A percentile compares a stretch with the other conserved stretches of the same genome.
phyloP scores from a whole-genome alignment of 495 filamentous ascomycete species.

The Staphylotrichum longicolle region DNA sequence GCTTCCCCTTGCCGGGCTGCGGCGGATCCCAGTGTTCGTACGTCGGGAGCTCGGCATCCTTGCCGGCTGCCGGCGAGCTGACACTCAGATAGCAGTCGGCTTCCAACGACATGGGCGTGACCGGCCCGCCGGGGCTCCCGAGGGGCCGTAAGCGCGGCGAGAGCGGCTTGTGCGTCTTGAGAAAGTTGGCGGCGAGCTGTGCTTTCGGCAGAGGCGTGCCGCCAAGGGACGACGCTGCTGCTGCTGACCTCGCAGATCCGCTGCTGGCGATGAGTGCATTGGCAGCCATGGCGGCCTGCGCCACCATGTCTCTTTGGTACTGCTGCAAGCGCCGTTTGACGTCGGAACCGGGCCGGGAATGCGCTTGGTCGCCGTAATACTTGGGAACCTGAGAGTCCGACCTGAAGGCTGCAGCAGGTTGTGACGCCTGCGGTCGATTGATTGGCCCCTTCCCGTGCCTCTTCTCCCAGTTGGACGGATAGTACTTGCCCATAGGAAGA shows the following conservation, averaged over 20 bases:
- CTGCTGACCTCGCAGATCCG: constrained; percentile 8
- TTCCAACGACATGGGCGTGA: constrained; percentile 74
- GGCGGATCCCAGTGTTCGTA: background rate
- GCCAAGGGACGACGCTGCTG: background rate
- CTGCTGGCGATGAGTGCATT: constrained; percentile 38
- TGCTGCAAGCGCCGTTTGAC: constrained; percentile 52
- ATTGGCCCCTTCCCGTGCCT: constrained; percentile 27
- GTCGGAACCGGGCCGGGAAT: constrained; percentile 43
- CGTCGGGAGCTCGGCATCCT: background rate
- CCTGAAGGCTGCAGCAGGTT: constrained; percentile 20
- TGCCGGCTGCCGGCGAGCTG: constrained; percentile 28
- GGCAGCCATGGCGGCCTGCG: constrained; percentile 49
- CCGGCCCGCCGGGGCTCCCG: constrained; percentile 66
- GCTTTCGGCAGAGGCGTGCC: background rate
- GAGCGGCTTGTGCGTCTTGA: constrained; percentile 48
- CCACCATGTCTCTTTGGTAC: constrained; percentile 61
- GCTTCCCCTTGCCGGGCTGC: background rate
- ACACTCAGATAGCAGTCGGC: constrained; percentile 52
- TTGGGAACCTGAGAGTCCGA: constrained; percentile 37
- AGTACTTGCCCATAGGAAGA: constrained; percentile 55
- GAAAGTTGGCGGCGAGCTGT: constrained; percentile 13
- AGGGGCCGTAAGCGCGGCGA: constrained; percentile 66
- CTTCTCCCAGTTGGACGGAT: constrained; percentile 52
- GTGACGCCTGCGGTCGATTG: constrained; percentile 21
- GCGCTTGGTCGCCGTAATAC: constrained; percentile 22